A percentile compares a stretch with the other conserved stretches of the same genome.
Conservation (phyloP, 441 rosid genomes). For the Aleurites moluccanus region DNA sequence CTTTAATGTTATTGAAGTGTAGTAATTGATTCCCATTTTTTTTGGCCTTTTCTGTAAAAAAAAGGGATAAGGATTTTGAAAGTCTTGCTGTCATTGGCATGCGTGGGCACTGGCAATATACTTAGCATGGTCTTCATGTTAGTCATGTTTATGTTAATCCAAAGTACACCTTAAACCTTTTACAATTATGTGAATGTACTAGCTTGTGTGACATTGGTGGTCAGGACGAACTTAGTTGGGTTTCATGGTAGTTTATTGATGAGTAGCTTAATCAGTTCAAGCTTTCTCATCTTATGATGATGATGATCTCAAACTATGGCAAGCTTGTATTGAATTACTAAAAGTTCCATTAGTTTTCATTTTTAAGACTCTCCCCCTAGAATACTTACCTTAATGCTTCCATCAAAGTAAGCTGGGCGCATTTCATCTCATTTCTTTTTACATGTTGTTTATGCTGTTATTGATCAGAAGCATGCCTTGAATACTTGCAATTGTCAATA, state of each 20-base stretch:
- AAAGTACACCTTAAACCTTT: not conserved
- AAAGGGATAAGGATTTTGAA: not conserved
- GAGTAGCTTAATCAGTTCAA: no score
- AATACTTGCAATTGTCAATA: not conserved
- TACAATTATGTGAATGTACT: no score
- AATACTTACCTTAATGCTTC: no score
- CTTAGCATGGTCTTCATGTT: not conserved
- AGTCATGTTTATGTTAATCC: not conserved
- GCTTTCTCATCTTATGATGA: no score
- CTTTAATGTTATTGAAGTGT: not conserved
- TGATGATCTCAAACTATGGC: not conserved
- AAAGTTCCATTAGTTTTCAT: not conserved
- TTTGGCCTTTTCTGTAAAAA: not conserved
- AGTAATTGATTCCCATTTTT: not conserved
- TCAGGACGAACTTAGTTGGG: no score
- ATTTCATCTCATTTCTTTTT: no score
- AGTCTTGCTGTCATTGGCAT: not conserved
- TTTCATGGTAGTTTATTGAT: no score
- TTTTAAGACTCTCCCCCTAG: no score
- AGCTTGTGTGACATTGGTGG: no score
- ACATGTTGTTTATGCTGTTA: no score
- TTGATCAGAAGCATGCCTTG: not conserved
- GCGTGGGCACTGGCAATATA: not conserved
- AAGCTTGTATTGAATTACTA: not conserved
- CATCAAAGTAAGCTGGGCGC: no score